Conservation (phyloP, 345 rosid genomes). For the Populus tremula region DNA sequence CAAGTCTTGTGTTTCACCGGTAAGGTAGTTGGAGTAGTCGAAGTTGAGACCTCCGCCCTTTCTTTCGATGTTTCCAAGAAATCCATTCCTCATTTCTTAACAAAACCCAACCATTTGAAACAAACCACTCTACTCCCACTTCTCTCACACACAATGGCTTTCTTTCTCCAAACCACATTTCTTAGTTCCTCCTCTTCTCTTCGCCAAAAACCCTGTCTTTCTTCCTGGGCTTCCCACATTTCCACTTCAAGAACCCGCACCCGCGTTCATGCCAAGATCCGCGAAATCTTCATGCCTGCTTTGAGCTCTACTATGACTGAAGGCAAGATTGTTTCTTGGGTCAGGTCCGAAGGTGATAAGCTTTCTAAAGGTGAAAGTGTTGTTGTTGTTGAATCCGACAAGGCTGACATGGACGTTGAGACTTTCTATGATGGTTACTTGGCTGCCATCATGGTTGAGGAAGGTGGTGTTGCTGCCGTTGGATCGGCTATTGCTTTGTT, state of each 20-base stretch:
- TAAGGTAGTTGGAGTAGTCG: too few relatives aligned
- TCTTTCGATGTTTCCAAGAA: slow-evolving; percentile 64
- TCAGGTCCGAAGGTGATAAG: slow-evolving; percentile 87
- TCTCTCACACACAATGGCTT: background rate
- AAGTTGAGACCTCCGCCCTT: slow-evolving; percentile 55
- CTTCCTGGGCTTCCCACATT: slow-evolving; percentile 18
- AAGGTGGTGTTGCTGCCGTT: slow-evolving; percentile 85
- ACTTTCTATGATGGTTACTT: slow-evolving; percentile 89
- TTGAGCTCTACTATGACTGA: slow-evolving; percentile 95
- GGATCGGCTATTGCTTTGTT: slow-evolving; percentile 90
- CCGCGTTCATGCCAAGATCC: slow-evolving; percentile 65
- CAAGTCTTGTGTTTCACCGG: too few relatives aligned
- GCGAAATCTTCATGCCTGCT: slow-evolving; percentile 99
- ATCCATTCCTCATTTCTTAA: background rate
- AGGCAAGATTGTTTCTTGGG: slow-evolving; percentile 95
- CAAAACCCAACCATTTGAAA: background rate
- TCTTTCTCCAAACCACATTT: background rate
- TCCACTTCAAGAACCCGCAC: slow-evolving; percentile 9
- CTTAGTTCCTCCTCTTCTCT: background rate
- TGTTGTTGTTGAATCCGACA: slow-evolving; percentile 92
- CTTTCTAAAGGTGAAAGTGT: slow-evolving; percentile 88
- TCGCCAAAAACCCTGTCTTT: background rate
- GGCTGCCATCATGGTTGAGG: slow-evolving; percentile 92
- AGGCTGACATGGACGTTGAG: slow-evolving; percentile 99
- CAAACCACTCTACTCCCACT: background rate